Evolutionary conservation across 1,284 basidiomycete genomes (phyloP).

Genomic region (Ceratobasidium sp.): DNA sequence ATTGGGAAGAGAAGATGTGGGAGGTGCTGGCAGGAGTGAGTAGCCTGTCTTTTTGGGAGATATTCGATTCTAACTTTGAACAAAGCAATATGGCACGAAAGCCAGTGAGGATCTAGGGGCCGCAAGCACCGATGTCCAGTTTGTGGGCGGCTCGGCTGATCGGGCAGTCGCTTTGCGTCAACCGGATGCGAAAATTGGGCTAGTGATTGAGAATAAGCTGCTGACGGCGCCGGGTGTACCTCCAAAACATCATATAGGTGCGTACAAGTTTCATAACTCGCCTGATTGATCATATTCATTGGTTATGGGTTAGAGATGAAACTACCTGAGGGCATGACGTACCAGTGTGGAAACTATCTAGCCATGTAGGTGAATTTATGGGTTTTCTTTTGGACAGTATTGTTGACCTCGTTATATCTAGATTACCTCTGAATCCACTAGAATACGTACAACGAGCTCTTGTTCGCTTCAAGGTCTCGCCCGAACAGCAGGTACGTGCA

Average conservation of each 20-base stretch:
- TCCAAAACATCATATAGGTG: slow-evolving; percentile 63
- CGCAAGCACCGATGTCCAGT: slow-evolving; percentile 57
- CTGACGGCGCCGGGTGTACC: slow-evolving; percentile 60
- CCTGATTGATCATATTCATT: neutral
- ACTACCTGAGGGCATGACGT: slow-evolving; percentile 20
- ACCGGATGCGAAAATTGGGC: slow-evolving; percentile 59
- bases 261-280: slow-evolving; percentile 50
- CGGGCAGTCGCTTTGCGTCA: slow-evolving; percentile 60
- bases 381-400: slow-evolving; percentile 61
- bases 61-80: slow-evolving; percentile 7
- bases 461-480: slow-evolving; percentile 45
- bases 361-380: slow-evolving; percentile 49
- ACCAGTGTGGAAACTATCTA: slow-evolving; percentile 38
- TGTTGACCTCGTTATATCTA: slow-evolving; percentile 56
- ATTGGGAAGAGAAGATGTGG: slow-evolving; percentile 63
- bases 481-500: slow-evolving; percentile 60
- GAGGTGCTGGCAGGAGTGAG: slow-evolving; percentile 53
- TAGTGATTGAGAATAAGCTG: slow-evolving; percentile 60
- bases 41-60: neutral
- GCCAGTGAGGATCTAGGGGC: slow-evolving; percentile 51
- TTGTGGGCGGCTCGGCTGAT: slow-evolving; percentile 56
- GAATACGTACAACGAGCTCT: slow-evolving; percentile 47
- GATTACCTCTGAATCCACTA: slow-evolving; percentile 45
- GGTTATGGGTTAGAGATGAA: neutral
- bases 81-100: slow-evolving; percentile 44